Conservation (phyloP, 176 grass and related monocot genomes). For the Oryza punctata region DNA sequence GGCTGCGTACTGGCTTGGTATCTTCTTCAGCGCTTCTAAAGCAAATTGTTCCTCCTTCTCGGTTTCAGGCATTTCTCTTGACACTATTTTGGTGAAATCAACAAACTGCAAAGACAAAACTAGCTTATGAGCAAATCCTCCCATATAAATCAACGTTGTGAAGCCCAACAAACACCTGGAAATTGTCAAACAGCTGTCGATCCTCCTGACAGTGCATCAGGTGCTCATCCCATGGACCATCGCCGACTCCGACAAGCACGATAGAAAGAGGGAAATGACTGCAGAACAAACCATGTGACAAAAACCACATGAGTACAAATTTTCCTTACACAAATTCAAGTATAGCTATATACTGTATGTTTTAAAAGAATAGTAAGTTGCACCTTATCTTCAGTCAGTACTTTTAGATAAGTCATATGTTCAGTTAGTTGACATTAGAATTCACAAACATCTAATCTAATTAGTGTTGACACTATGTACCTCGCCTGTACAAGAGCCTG, state of each 20-base stretch:
- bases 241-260: conserved; percentile 57
- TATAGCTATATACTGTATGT: not conserved
- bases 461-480: conserved; percentile 8
- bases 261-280: conserved; percentile 62
- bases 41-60: conserved; percentile 60
- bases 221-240: conserved; percentile 54
- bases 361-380: not conserved
- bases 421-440: not conserved
- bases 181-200: conserved; percentile 46
- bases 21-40: conserved; percentile 61
- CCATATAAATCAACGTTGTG: not conserved
- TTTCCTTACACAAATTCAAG: not conserved
- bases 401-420: not conserved
- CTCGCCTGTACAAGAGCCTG: conserved; percentile 35
- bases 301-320: no score
- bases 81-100: conserved; percentile 76
- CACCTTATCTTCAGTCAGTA: no score
- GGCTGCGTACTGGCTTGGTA: conserved; percentile 53
- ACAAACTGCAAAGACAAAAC: conserved; percentile 53
- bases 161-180: conserved; percentile 37
- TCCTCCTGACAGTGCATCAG: conserved; percentile 30
- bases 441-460: not conserved
- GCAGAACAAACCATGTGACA: not conserved
- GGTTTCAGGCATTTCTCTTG: conserved; percentile 27
- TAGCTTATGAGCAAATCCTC: not conserved